Base-by-base conservation (phyloP, 495 filamentous ascomycete genomes). In the Ascodesmis nigricans region DNA sequence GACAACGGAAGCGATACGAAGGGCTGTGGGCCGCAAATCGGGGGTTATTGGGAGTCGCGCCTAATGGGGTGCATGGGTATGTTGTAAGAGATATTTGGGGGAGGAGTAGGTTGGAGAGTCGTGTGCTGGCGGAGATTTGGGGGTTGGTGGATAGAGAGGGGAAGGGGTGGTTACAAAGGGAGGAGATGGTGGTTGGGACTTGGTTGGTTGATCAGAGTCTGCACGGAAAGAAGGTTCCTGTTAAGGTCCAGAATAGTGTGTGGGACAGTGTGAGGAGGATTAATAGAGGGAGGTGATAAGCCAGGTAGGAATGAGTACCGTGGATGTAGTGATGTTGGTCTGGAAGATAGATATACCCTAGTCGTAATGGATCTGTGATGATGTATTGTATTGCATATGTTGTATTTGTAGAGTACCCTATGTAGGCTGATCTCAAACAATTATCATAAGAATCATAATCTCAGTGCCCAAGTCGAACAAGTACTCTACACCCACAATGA, bases 1-100 rank as follows among this genome's bases (percentile, higher is more conserved):
- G 69, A 5, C 79, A 93, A 47, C 64, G 81, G 23, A 80, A 78
- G 45, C 63, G 84, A n/a, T 95, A 95, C 47, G 87, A 95, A 56
- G 90, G 81, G 3, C 73, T 97, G 2, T 97, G 82, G 81, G 87
- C 90, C 16, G 82, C 80, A 11, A 95, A 97, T 47, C 69, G 69
- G 38, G 84, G 82, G 0, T 36, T 83, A n/a, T 55, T 65, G 17
- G 53, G 38, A n/a, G 19, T 21, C 23, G 24, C 21, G 4, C 21
- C 23, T 46, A 50, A 75, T 4, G 59, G 64, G 43, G 74, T 95
- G 5, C 60, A 71, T n/a, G 77, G 76, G 42, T 53, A 91, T 0
- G 69, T 92, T 21, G 80, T 74, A 5, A 62, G 75, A 18, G 90
- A 95, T 40, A 73, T 97, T 24, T 97, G 81, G 82, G 55, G 56